Conservation (phyloP, 2,329 filamentous ascomycete species). For the Ceratocystis colombiana region DNA sequence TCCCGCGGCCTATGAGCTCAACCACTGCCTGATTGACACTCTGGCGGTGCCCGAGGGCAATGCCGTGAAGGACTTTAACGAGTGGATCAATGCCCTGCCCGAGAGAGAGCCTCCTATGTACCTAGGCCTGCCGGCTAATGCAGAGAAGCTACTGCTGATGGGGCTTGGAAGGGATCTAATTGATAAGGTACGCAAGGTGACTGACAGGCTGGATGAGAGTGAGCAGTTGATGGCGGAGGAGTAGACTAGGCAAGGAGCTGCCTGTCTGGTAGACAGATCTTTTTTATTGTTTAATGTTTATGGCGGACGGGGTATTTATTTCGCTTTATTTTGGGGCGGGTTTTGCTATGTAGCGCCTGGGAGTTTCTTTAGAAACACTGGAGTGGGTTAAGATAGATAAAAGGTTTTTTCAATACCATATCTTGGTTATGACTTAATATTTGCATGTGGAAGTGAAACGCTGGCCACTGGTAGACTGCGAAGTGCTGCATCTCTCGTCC, state of each 20-base stretch:
- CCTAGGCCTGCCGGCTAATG: conserved; percentile 84
- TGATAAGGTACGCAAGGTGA: conserved; percentile 71
- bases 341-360: too few relatives aligned
- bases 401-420: too few relatives aligned
- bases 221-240: conserved; percentile 75
- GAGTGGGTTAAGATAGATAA: too few relatives aligned
- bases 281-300: background rate
- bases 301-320: background rate
- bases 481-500: too few relatives aligned
- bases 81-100: conserved; percentile 83
- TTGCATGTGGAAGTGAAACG: too few relatives aligned
- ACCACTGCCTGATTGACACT: conserved; percentile 74
- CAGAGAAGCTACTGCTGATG: conserved; percentile 87
- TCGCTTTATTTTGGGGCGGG: background rate
- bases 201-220: conserved; percentile 81
- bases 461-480: too few relatives aligned
- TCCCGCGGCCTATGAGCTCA: conserved; percentile 80
- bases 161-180: conserved; percentile 80
- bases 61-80: conserved; percentile 71
- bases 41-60: conserved; percentile 72
- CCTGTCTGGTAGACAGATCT: too few relatives aligned
- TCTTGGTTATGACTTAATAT: too few relatives aligned
- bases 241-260: conserved; percentile 25
- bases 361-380: too few relatives aligned
- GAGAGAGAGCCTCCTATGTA: conserved; percentile 96